phyloP scores from a whole-genome alignment of 345 rosid genomes.

The Eucalyptus cladocalyx region DNA sequence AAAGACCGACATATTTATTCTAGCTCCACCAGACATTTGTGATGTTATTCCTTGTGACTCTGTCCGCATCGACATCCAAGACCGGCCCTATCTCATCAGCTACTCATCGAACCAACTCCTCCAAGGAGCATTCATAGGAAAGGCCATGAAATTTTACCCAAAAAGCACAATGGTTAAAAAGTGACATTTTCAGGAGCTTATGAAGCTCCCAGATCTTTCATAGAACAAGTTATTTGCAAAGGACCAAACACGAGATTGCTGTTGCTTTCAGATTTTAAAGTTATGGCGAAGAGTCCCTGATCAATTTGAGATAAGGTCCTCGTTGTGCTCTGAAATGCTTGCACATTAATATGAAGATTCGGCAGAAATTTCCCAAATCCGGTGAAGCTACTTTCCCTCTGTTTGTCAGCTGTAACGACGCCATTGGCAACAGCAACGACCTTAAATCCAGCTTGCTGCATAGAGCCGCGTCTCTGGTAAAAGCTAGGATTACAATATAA shows the following conservation, averaged over 20 bases:
- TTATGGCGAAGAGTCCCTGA: neutral
- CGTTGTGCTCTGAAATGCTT: neutral
- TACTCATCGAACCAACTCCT: neutral
- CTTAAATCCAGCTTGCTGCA: neutral
- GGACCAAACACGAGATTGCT: neutral
- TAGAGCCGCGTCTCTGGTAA: neutral
- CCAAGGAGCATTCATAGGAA: neutral
- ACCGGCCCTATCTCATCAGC: neutral
- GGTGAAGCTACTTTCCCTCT: neutral
- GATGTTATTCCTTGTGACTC: neutral
- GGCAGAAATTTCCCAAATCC: neutral
- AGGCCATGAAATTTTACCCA: neutral
- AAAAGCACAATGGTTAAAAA: neutral
- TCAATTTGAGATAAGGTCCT: neutral
- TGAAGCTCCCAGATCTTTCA: neutral
- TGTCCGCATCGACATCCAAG: neutral
- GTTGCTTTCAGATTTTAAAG: neutral
- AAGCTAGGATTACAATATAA: neutral
- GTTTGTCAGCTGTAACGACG: neutral
- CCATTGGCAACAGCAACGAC: neutral
- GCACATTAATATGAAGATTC: neutral
- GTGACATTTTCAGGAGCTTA: neutral
- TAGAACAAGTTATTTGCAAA: neutral
- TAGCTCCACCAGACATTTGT: neutral
- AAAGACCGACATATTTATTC: neutral